Base-by-base conservation (phyloP, 805 yeast genomes). In the Starmerella potacharoeniae region DNA sequence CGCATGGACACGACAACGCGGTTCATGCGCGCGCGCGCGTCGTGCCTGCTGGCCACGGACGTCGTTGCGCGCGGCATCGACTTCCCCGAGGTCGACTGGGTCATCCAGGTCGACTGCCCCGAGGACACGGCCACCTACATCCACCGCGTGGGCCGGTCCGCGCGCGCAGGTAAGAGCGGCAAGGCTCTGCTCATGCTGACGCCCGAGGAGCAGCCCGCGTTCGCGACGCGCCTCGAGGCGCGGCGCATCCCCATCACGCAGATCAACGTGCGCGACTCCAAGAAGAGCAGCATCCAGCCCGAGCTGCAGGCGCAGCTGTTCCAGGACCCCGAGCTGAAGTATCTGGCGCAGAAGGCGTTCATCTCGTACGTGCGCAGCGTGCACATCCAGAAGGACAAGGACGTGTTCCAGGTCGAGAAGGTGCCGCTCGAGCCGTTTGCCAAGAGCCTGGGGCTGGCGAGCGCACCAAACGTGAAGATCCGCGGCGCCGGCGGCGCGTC, bases 41-140 rank as follows among this genome's bases (percentile, higher is more conserved):
- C 86, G 14, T 87, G 95, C 71, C 71, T 88, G 49, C 81, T 88
- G 65, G 93, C 95, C 0, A 88, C 96, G 0, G 96, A 88, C 70
- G 83, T 88, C 46, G 95, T 87, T 11, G 95, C 96, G 1, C 75
- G 96, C 67, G 96, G 96, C 16, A 77, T 88, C 42, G 96, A 88
- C 68, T 87, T 89, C 69, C 96, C 96, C 0, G 86, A 90, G 6
- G 86, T 88, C 50, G 95, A 89, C 65, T 88, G 96, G 96, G 95
- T 88, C n/a, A 74, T 88, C 8, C 96, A 88, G 68, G 76, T 87
- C 0, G 96, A 88, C 66, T 86, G 95, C 63, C 96, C 96, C 0
- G 96, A 88, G 66, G 95, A 86, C 68, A 77, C 81, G 2, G 87
- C 89, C 34, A 89, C 96, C 0, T 88, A 89, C 68, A 86, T 88